These are phyloP conservation scores for Cucurbita ficifolia DNA, from an alignment of 306 rosid genomes.

Conservation along the genomic window DNA sequence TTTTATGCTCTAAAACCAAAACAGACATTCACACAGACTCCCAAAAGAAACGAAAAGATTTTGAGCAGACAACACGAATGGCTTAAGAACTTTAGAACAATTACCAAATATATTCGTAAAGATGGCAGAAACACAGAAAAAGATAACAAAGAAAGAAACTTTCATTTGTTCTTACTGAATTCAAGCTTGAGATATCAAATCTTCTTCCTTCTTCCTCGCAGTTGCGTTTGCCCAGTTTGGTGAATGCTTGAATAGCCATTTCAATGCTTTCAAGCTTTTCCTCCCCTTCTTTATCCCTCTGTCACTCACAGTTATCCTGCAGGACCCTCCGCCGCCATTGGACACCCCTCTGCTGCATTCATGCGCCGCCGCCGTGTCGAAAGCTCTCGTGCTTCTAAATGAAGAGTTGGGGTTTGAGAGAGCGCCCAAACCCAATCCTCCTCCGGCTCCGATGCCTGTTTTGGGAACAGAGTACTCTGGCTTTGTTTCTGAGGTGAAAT, in stretches of 20 bases:
- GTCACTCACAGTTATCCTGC: slow-evolving; percentile 71
- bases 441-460: slow-evolving; percentile 4
- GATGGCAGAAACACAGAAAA: neutral
- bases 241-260: slow-evolving; percentile 74
- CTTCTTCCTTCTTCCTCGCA: slow-evolving; percentile 52
- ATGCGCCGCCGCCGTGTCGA: slow-evolving; percentile 23
- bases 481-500: slow-evolving; percentile 52
- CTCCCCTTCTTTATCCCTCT: slow-evolving; percentile 61
- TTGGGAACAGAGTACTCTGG: slow-evolving; percentile 30
- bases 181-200: slow-evolving; percentile 43
- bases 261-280: slow-evolving; percentile 74
- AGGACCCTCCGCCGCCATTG: slow-evolving; percentile 54
- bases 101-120: neutral
- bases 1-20: neutral
- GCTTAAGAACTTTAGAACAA: neutral
- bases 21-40: neutral
- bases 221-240: slow-evolving; percentile 31
- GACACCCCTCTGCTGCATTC: slow-evolving; percentile 21
- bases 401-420: neutral
- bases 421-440: neutral
- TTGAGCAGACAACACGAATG: neutral
- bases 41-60: neutral
- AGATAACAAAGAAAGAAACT: neutral
- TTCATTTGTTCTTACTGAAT: neutral
- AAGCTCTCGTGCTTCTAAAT: slow-evolving; percentile 50